phyloP scores from a whole-genome alignment of 2,329 filamentous ascomycete species.

The Hymenoscyphus fructigenus region DNA sequence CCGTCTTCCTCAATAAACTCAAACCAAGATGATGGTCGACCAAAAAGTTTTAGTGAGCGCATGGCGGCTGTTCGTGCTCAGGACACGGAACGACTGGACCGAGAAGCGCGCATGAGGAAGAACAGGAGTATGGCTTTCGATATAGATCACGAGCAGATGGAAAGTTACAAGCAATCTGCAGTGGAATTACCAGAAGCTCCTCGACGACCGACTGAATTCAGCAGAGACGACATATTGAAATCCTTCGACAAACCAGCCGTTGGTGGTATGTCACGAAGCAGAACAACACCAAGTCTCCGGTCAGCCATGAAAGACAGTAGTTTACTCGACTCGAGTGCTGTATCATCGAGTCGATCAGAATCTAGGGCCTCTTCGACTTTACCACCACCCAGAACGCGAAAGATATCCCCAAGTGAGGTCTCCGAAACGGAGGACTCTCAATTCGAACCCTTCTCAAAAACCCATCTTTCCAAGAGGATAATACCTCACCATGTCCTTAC shows the following conservation, averaged over 20 bases:
- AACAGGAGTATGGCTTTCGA: conserved; percentile 56
- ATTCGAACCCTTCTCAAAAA: conserved; percentile 83
- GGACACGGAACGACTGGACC: conserved; percentile 51
- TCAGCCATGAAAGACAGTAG: conserved; percentile 25
- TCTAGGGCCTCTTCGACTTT: conserved; percentile 17
- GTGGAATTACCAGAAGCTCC: conserved; percentile 52
- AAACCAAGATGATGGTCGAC: conserved; percentile 41
- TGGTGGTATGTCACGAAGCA: conserved; percentile 44
- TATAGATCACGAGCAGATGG: conserved; percentile 58
- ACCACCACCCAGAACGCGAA: conserved; percentile 18
- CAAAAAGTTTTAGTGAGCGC: conserved; percentile 74
- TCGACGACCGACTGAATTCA: conserved; percentile 53
- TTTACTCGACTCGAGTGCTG: conserved; percentile 8
- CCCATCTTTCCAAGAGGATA: conserved; percentile 80
- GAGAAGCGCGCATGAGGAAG: conserved; percentile 51
- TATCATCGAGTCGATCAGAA: conserved; percentile 26
- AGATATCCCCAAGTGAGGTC: conserved; percentile 37
- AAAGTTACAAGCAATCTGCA: conserved; percentile 57
- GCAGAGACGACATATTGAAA: conserved; percentile 59
- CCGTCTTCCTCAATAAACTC: conserved; percentile 17
- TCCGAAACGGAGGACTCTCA: conserved; percentile 54
- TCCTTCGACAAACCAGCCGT: conserved; percentile 30
- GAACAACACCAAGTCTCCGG: conserved; percentile 30
- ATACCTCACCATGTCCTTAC: conserved; percentile 79
- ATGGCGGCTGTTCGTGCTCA: conserved; percentile 68